Base-by-base conservation (phyloP, 441 rosid species). In the Erodium trifolium region DNA sequence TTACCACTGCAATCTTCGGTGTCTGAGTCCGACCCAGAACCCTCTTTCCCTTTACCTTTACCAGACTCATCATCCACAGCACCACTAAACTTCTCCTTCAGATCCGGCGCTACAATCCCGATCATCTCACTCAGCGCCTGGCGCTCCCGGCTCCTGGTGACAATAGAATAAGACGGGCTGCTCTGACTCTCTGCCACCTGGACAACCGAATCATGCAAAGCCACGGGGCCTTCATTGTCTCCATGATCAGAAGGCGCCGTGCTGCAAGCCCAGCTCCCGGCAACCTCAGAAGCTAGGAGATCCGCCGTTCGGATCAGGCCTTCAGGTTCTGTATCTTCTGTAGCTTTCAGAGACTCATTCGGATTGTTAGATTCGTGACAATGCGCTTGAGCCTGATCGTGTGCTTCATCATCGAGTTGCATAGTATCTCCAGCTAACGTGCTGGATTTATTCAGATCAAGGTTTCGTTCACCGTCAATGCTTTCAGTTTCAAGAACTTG, bases 261-360 rank as follows among this genome's bases (percentile, higher is more conserved):
- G 79, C 97, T 83, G 77, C 77, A 71, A 77, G 86, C 93, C 99
- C 97, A 91, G 73, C 97, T 91, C 70, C 97, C 97, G 57, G 77
- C 86, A 80, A 80, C 91, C 83, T 94, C 97, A 14, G 99, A 90
- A 67, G 97, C 82, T 77, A 90, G 69, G 72, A 94, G 97, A 70
- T 94, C 99, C 0, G 86, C 79, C 13, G 97, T 91, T 78, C 82
- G 82, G 75, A 90, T 78, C 14, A 88, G 85, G 49, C 80, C 88
- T 68, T 81, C 87, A 13, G 80, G 84, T 70, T 89, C 93, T 5
- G 85, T 87, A 73, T 91, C 96, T 67, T 88, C 89, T 0, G 73
- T 53, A 57, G 67, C 76, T 23, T 74, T 88, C 65, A 59, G 71
- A 69, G 77, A 79, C 65, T 80, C 85, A 12, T 41, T 60, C 65